phyloP scores from a whole-genome alignment of 2,329 filamentous ascomycete species.

The Cryphonectria naterciae region DNA sequence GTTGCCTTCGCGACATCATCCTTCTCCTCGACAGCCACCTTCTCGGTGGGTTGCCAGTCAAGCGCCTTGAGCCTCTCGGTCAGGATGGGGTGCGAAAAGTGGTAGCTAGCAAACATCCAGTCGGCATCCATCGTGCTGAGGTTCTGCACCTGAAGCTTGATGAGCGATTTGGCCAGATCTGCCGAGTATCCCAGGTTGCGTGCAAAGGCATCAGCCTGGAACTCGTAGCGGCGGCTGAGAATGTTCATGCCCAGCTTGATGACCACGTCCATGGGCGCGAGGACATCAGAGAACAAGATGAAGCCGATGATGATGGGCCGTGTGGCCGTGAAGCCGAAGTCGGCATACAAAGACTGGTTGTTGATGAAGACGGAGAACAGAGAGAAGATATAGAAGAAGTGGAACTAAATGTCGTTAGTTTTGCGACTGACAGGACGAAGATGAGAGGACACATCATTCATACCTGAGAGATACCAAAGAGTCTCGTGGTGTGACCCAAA shows the following conservation, averaged over 20 bases:
- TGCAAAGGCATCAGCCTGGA: slow-evolving; percentile 92
- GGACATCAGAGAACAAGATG: slow-evolving; percentile 94
- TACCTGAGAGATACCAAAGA: slow-evolving; percentile 86
- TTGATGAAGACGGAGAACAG: slow-evolving; percentile 98
- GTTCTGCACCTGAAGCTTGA: slow-evolving; percentile 98
- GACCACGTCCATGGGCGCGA: slow-evolving; percentile 91
- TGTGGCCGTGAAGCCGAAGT: slow-evolving; percentile 84
- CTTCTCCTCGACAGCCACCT: slow-evolving; percentile 44
- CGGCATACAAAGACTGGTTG: slow-evolving; percentile 86
- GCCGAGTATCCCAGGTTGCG: slow-evolving; percentile 79
- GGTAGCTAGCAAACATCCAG: slow-evolving; percentile 97
- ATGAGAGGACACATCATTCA: slow-evolving; percentile 28
- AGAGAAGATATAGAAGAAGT: slow-evolving; percentile 95
- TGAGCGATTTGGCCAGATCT: slow-evolving; percentile 83
- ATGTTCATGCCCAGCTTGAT: slow-evolving; percentile 97
- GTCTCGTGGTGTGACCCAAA: slow-evolving; percentile 88
- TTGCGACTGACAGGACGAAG: neutral
- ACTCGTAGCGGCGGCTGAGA: slow-evolving; percentile 91
- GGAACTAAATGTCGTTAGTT: slow-evolving; percentile 61
- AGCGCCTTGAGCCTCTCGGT: slow-evolving; percentile 91
- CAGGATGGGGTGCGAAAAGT: slow-evolving; percentile 96
- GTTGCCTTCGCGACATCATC: slow-evolving; percentile 67
- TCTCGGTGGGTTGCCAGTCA: slow-evolving; percentile 73
- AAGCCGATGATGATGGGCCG: slow-evolving; percentile 96
- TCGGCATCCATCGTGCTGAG: slow-evolving; percentile 98